Evolutionary conservation across 176 grass and related monocot genomes (phyloP), one percentile per base, ranked within the genome.

Genomic region (Oryza rufipogon): DNA sequence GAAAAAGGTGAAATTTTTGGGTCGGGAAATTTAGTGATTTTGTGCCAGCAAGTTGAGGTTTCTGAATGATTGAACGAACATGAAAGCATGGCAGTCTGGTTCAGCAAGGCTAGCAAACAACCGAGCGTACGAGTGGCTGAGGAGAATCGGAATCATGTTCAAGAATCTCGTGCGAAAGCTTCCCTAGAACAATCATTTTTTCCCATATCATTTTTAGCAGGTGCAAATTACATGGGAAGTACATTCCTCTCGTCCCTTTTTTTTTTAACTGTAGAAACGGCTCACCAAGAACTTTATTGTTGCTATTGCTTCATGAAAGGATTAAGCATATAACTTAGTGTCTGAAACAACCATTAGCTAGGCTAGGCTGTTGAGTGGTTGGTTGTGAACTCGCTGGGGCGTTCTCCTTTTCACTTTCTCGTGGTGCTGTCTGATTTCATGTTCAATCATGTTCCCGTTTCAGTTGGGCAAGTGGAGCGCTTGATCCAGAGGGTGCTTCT

Each of bases 381-480:
- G 11, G 47, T 71, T 77, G 16, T 73, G 66, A 87, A 77, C 66
- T 67, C 22, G 42, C 81, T 70, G 66, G 80, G 64, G 34, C 44
- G 11, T 80, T 61, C 22, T 61, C 58, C 49, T 74, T 82, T 39
- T 39, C 7, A 61, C 39, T 70, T 79, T 75, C 70, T 78, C 70
- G 75, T 44, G 30, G 80, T 48, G 68, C 26, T 68, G 74, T 38
- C 84, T 74, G 61, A 79, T 80, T 70, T 71, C 9, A 63, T 1
- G 16, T 90, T 87, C 52, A 71, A 34, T 71, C 36, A 16, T 64
- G 52, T 34, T 70, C 17, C 78, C 74, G 71, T 89, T 82, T 91
- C 85, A 99, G 96, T 64, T 99, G 96, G 93, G 96, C 93, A 80
- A 99, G 96, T 86, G 96, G 96, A 83, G 93, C 91, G 56, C 89